phyloP scores from a whole-genome alignment of 2,329 filamentous ascomycete genomes.

The Neonectria faginata region DNA sequence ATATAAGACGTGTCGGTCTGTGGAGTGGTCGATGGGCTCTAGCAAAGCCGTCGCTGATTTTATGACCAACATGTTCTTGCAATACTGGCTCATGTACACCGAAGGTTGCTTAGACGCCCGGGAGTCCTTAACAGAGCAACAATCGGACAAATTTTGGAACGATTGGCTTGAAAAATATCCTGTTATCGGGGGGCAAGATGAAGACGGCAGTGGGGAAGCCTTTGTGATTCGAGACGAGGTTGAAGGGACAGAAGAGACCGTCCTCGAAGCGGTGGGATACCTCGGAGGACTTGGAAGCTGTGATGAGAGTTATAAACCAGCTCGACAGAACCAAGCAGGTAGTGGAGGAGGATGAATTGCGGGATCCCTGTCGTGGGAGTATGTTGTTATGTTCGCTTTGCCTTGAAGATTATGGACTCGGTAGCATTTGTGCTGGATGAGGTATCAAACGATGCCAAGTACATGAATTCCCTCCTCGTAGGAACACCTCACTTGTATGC shows the following conservation, averaged over 20 bases:
- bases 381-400: neutral
- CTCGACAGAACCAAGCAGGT: neutral
- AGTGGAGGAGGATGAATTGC: neutral
- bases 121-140: conserved; percentile 9
- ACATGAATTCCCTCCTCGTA: neutral
- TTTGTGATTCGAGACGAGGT: conserved; percentile 36
- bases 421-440: too few relatives aligned
- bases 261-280: conserved; percentile 43
- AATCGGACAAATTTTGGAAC: conserved; percentile 46
- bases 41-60: conserved; percentile 35
- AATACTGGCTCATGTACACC: conserved; percentile 39
- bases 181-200: conserved; percentile 4
- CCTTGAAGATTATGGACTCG: too few relatives aligned
- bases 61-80: conserved; percentile 40
- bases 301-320: conserved; percentile 17
- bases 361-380: neutral
- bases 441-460: too few relatives aligned
- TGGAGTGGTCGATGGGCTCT: conserved; percentile 38
- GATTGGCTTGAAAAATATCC: conserved; percentile 46
- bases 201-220: conserved; percentile 10
- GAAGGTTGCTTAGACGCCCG: conserved; percentile 33
- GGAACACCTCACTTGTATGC: neutral
- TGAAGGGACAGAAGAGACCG: conserved; percentile 34
- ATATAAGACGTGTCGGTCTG: conserved; percentile 35
- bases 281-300: conserved; percentile 43